Base-by-base conservation (phyloP, 768 basidiomycete genomes). In the Kwoniella bestiolae region DNA sequence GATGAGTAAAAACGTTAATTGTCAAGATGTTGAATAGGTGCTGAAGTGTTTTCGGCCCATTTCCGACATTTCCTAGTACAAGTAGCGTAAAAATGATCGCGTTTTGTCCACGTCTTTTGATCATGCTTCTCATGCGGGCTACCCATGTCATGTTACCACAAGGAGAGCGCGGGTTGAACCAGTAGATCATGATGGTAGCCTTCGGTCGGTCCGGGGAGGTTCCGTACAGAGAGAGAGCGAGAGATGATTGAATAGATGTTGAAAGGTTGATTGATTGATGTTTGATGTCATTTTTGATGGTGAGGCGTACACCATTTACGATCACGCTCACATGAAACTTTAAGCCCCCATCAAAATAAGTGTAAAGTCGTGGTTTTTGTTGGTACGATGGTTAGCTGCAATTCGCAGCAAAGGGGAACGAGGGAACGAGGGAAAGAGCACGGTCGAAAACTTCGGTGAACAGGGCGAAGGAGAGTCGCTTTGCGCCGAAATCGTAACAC, bases 361-460 rank as follows among this genome's bases (percentile, higher is more conserved):
- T n/a, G n/a, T n/a, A n/a, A n/a, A n/a, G n/a, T 8, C 26, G 25
- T 51, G 23, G 8, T 28, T 51, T n/a, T n/a, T n/a, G n/a, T n/a
- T n/a, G n/a, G n/a, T n/a, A n/a, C n/a, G n/a, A 26, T 21, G 23
- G 21, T 18, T 55, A 32, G 14, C 31, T 34, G 12, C 23, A 18
- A n/a, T 38, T 34, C n/a, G 29, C 12, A 16, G 32, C n/a, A 32
- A 55, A 7, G 49, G 26, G 26, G 25, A 25, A 26, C 11, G 46
- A 47, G n/a, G 8, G 1, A 29, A 38, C 28, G 32, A 21, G 32
- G 52, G 16, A 26, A 52, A 34, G 11, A 55, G 52, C 52, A 55
- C 52, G 14, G 52, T 55, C 32, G 14, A n/a, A 55, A 55, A 21
- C 14, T 55, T 34, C 52, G 52, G 52, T 55, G 26, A 55, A 55